Conservation (phyloP, 2,329 filamentous ascomycete species). For the Fusarium siculi region DNA sequence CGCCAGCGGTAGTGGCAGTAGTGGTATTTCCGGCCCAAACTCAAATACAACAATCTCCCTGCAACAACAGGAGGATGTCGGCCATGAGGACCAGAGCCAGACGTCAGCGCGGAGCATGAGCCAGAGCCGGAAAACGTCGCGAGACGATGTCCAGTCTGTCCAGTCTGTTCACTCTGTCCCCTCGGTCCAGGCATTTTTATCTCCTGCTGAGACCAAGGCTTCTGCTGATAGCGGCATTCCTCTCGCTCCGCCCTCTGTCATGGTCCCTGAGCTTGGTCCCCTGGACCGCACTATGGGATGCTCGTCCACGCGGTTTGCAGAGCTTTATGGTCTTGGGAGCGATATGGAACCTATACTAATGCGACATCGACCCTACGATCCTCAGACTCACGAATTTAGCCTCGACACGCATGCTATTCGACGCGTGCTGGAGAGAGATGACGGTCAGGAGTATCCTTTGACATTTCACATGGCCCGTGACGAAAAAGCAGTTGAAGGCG, state of each 20-base stretch:
- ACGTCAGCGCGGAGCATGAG: constrained; percentile 21
- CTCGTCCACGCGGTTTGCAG: constrained; percentile 43
- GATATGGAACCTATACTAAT: constrained; percentile 51
- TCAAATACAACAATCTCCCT: constrained; percentile 6
- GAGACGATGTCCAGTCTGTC: constrained; percentile 39
- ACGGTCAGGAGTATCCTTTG: constrained; percentile 46
- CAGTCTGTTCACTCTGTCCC: constrained; percentile 39
- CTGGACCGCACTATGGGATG: constrained; percentile 42
- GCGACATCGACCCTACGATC: constrained; percentile 63
- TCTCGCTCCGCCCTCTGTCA: constrained; percentile 28
- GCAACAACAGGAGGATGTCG: constrained; percentile 29
- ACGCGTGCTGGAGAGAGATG: constrained; percentile 63
- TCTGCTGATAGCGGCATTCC: constrained; percentile 38
- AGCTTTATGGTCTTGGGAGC: constrained; percentile 49
- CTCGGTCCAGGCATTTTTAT: constrained; percentile 41
- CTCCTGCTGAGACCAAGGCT: constrained; percentile 41
- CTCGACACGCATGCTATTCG: constrained; percentile 71
- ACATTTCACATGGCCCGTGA: constrained; percentile 50
- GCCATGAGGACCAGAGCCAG: constrained; percentile 28
- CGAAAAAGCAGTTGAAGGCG: constrained; percentile 44
- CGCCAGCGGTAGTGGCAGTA: constrained; percentile 27
- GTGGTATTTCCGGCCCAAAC: neutral
- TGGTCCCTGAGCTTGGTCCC: constrained; percentile 29
- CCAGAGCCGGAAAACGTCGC: constrained; percentile 38
- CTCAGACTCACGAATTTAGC: constrained; percentile 50